A percentile compares a stretch with the other conserved stretches of the same genome.
phyloP scores from a whole-genome alignment of 2,329 filamentous ascomycete species.

The Diaporthe eres region DNA sequence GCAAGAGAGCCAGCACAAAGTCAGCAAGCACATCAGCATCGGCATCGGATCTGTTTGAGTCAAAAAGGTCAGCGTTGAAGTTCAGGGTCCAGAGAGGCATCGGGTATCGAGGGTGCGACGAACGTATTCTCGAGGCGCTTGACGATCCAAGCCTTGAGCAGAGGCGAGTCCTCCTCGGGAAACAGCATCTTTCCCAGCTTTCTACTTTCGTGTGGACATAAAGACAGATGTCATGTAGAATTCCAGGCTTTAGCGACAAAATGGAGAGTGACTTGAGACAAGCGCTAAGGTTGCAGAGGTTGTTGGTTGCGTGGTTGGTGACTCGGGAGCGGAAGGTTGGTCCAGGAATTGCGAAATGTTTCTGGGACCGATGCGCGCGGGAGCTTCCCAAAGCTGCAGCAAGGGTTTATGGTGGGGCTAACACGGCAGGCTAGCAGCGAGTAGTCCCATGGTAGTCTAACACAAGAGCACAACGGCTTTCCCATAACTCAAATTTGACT shows the following conservation, averaged over 20 bases:
- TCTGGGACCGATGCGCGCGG: background rate
- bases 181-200: conserved; percentile 68
- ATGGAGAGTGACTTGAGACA: background rate
- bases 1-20: conserved; percentile 84
- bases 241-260: background rate
- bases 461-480: too few relatives aligned
- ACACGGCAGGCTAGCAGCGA: conserved; percentile 12
- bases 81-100: background rate
- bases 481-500: background rate
- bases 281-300: background rate
- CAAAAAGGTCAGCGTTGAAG: conserved; percentile 23
- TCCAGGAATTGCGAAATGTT: conserved; percentile 21
- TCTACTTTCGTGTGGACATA: conserved; percentile 27
- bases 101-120: conserved; percentile 49
- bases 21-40: conserved; percentile 87
- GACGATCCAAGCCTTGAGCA: conserved; percentile 83
- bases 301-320: background rate
- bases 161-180: conserved; percentile 71
- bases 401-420: conserved; percentile 22
- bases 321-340: background rate
- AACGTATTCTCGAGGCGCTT: conserved; percentile 83
- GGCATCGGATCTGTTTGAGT: conserved; percentile 75
- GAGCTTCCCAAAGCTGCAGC: conserved; percentile 22
- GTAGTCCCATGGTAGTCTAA: background rate
- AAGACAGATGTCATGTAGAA: conserved; percentile 11